Percentiles rank a stretch among this genome's conserved stretches.
phyloP scores from a whole-genome alignment of 768 basidiomycete species.

The Pulveroboletus sp. region DNA sequence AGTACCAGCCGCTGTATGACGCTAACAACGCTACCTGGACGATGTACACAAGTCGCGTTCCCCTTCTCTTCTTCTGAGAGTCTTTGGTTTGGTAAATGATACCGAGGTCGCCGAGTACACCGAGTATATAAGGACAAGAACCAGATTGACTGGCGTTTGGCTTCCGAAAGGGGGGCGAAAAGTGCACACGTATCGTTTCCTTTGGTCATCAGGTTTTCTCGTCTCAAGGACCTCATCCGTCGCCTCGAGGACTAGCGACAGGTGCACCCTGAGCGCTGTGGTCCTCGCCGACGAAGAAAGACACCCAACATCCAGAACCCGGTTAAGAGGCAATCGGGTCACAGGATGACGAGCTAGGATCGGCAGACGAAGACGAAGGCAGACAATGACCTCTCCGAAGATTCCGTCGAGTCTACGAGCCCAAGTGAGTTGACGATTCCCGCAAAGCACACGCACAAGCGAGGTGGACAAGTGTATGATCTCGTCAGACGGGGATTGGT shows the following conservation, averaged over 20 bases:
- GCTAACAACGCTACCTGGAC: too few species aligned
- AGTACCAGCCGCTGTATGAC: too few species aligned
- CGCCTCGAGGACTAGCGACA: slow-evolving; percentile 10
- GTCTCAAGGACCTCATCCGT: slow-evolving; percentile 4
- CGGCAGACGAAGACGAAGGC: slow-evolving; percentile 7
- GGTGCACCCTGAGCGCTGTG: slow-evolving; percentile 8
- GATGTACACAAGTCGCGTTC: too few species aligned
- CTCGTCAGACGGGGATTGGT: not conserved
- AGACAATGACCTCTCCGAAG: not conserved
- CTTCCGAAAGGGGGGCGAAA: not conserved
- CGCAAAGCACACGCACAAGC: not conserved
- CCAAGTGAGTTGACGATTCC: not conserved
- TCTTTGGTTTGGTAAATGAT: too few species aligned
- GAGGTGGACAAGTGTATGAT: not conserved
- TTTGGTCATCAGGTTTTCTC: slow-evolving; percentile 1
- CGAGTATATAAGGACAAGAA: too few species aligned
- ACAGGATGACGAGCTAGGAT: slow-evolving; percentile 8
- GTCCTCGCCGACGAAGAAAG: slow-evolving; percentile 2
- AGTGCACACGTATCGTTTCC: slow-evolving; percentile 1
- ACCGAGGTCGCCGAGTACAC: too few species aligned
- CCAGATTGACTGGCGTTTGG: slow-evolving; percentile 8
- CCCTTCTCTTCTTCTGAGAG: too few species aligned
- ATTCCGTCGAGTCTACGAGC: not conserved
- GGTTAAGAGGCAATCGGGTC: slow-evolving; percentile 13
- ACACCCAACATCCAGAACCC: slow-evolving; percentile 8